Base-by-base conservation (phyloP, 176 grass and related monocot species). In the Eragrostis curvula region DNA sequence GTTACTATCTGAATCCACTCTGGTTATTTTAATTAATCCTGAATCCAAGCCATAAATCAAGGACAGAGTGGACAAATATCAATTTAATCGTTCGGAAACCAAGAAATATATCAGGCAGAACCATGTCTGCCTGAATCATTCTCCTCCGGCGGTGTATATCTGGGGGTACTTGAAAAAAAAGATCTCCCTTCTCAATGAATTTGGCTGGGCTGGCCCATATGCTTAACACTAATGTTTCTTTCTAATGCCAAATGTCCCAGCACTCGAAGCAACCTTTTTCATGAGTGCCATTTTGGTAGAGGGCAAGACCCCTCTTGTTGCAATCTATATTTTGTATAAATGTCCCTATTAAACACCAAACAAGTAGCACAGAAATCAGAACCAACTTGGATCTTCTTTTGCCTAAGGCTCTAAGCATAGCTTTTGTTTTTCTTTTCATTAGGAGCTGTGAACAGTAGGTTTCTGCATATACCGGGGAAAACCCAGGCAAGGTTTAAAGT, bases 251-350 rank as follows among this genome's bases (percentile, higher is more conserved):
- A n/a, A n/a, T 73, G 27, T 52, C 27, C 70, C 29, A 73, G 71
- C 71, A 53, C 29, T 18, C 48, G 53, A 53, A 73, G 48, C 51
- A 32, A 72, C 48, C 27, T 9, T n/a, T 6, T 53, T 25, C 8
- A 30, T 72, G 14, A 50, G 25, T 23, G 10, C 17, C 9, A 53
- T 36, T 7, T 15, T 69, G 27, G 28, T 74, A 13, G 28, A 74
- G 10, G 2, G 28, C 71, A 53, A 53, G 71, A 32, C 47, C 9
- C 4, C 17, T 55, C 18, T 71, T 53, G 17, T 53, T 73, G 18
- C 28, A 73, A 53, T 53, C 28, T 73, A n/a, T 53, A 73, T 3
- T 11, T 73, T 55, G 28, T 73, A 73, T 29, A 50, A 15, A 53
- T 17, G 52, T 15, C 11, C 36, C 48, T 28, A 32, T 20, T 53